Percentiles rank a stretch among this genome's conserved stretches.
Conservation (phyloP, 2,329 filamentous ascomycete genomes). For the Neopestalotiopsis clavispora region DNA sequence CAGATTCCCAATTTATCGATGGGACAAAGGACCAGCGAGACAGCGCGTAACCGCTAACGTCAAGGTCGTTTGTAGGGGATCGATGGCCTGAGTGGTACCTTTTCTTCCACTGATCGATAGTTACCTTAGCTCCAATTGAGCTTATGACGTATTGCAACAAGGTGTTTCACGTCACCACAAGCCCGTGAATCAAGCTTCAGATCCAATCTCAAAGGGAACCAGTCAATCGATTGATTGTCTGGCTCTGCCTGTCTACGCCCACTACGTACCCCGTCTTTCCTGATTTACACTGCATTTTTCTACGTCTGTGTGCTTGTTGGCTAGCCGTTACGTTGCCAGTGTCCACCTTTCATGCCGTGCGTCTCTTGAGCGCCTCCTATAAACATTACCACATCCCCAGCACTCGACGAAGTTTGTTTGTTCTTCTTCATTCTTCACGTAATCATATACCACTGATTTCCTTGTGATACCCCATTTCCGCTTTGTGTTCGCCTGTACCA, state of each 20-base stretch:
- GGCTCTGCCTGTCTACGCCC: not conserved
- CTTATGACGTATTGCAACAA: slow-evolving; percentile 20
- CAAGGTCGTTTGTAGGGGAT: not conserved
- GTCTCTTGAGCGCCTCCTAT: slow-evolving; percentile 11
- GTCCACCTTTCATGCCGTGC: slow-evolving; percentile 6
- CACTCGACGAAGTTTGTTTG: not conserved
- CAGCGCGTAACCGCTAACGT: not conserved
- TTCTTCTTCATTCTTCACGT: slow-evolving; percentile 11
- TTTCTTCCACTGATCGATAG: not conserved
- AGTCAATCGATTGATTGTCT: not conserved
- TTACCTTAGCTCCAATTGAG: not conserved
- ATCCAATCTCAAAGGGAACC: not conserved
- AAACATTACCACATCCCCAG: slow-evolving; percentile 7
- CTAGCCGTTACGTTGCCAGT: not conserved
- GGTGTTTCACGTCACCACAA: slow-evolving; percentile 21
- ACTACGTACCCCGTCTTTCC: not conserved
- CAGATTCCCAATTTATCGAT: not conserved
- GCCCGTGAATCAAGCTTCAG: slow-evolving; percentile 17
- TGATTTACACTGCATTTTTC: not conserved
- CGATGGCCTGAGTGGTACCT: not conserved
- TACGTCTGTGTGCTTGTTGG: not conserved
- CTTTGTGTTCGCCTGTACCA: not conserved
- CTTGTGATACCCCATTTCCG: slow-evolving; percentile 17
- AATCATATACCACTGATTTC: slow-evolving; percentile 17
- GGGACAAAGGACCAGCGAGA: not conserved